These are phyloP conservation scores for Gomphus bonarii DNA, from an alignment of 1,284 basidiomycete genomes.

Conservation along the genomic window DNA sequence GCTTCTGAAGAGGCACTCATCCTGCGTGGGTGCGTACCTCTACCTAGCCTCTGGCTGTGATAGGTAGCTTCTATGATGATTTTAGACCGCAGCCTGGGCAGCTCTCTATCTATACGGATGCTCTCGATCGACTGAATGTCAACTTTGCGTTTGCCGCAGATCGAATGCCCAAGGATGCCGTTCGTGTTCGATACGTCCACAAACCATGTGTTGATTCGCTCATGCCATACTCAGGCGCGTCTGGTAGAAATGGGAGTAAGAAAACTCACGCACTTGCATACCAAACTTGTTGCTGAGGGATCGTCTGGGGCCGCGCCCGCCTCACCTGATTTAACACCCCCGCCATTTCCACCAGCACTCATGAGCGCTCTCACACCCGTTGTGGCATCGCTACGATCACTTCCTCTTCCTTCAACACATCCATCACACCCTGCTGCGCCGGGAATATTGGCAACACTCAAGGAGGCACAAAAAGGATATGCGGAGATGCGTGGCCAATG, in stretches of 20 bases:
- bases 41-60: background rate
- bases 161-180: slow-evolving; percentile 47
- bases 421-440: slow-evolving; percentile 66
- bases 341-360: slow-evolving; percentile 44
- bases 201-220: background rate
- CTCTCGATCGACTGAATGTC: slow-evolving; percentile 63
- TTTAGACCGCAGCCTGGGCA: slow-evolving; percentile 58
- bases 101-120: slow-evolving; percentile 54
- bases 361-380: slow-evolving; percentile 48
- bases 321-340: slow-evolving; percentile 37
- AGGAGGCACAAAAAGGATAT: slow-evolving; percentile 69
- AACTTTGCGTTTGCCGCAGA: slow-evolving; percentile 64
- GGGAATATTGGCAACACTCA: slow-evolving; percentile 50
- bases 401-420: slow-evolving; percentile 65
- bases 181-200: slow-evolving; percentile 21
- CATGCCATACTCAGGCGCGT: slow-evolving; percentile 38
- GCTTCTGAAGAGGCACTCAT: slow-evolving; percentile 69
- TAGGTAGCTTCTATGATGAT: background rate
- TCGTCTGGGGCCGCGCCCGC: slow-evolving; percentile 58
- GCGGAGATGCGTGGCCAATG: slow-evolving; percentile 76
- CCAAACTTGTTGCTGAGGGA: slow-evolving; percentile 70
- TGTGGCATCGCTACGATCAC: slow-evolving; percentile 46
- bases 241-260: slow-evolving; percentile 71
- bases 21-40: slow-evolving; percentile 49
- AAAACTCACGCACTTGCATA: slow-evolving; percentile 68